A percentile compares a stretch with the other conserved stretches of the same genome.
Evolutionary conservation across 2,329 filamentous ascomycete genomes (phyloP).

Genomic region (Hortaea sp.): DNA sequence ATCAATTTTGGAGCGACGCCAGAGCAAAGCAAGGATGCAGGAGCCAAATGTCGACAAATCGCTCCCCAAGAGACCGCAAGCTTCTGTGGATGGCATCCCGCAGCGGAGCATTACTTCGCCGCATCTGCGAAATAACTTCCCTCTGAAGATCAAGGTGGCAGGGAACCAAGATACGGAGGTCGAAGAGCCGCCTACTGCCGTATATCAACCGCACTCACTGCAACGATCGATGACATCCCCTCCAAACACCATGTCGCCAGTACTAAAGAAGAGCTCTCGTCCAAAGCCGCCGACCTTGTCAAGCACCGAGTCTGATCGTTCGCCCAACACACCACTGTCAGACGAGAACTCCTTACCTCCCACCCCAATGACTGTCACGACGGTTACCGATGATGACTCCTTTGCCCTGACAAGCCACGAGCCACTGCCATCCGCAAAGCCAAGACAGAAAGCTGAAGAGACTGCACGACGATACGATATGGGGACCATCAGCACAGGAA

Average conservation of each 20-base stretch:
- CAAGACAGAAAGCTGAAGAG: neutral
- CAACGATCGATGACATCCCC: constrained; percentile 20
- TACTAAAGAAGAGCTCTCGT: constrained; percentile 9
- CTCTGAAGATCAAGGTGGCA: constrained; percentile 9
- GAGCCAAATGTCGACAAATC: neutral
- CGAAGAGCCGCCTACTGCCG: constrained; percentile 7
- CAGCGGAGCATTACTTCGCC: constrained; percentile 11
- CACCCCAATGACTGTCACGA: constrained; percentile 18
- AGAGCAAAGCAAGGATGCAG: constrained; percentile 13
- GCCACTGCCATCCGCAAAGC: neutral
- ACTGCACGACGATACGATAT: constrained; percentile 12
- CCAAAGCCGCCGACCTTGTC: constrained; percentile 5
- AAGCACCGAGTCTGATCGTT: neutral
- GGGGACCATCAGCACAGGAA: neutral
- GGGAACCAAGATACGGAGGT: constrained; percentile 1
- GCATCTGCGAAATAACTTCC: constrained; percentile 5
- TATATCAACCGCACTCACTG: constrained; percentile 12
- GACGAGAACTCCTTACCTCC: constrained; percentile 17
- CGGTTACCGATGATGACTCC: constrained; percentile 14
- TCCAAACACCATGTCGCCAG: constrained; percentile 7
- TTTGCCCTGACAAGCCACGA: constrained; percentile 2
- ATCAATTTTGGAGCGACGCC: constrained; percentile 22
- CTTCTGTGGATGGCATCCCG: neutral
- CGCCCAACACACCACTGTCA: neutral
- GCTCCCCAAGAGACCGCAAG: neutral